Base-by-base conservation (phyloP, 768 basidiomycete species). In the Boletus reticuloceps region DNA sequence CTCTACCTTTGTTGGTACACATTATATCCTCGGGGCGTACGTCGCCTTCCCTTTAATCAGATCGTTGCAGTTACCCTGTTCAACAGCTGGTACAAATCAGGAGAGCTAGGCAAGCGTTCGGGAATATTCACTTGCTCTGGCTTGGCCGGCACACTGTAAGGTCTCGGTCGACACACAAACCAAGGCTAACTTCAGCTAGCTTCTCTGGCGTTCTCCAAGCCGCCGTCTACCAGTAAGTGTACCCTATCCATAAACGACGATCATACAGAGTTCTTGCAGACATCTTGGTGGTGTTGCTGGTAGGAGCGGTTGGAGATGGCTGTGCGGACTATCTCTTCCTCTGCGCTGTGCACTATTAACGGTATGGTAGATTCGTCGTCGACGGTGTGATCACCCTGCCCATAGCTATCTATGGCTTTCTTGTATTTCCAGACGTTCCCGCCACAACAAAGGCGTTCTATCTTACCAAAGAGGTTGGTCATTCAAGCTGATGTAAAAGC, bases 1-100 rank as follows among this genome's bases (percentile, higher is more conserved):
- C 0, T 88, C 86, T 9, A 90, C 87, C 2, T 91, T 90, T 66
- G 85, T 85, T 27, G 88, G 88, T 36, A 83, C 85, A 16, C 86
- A 86, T 59, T 86, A 86, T 62, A 74, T 88, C 58, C 81, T 89
- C 17, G 86, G 88, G 58, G 84, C 84, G 86, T 87, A 62, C 54
- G 83, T 77, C 2, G 20, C 19, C 43, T 6, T 45, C 12, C 19
- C 22, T 55, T 45, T 47, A 20, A 36, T 31, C 19, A 0, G 27
- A 20, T 19, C n/a, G 42, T 20, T 8, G 14, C 53, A 31, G 46
- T 19, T 42, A 10, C 32, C 53, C 22, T 32, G 31, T 54, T 43
- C 27, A 43, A 12, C 42, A 85, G 84, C 16, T 89, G 86, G 88
- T 88, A 88, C 67, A 87, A 81, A 63, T 75, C 80, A 4, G 72